Evolutionary conservation across 1,284 basidiomycete species (phyloP).

Genomic region (Thecaphora thlaspeos): DNA sequence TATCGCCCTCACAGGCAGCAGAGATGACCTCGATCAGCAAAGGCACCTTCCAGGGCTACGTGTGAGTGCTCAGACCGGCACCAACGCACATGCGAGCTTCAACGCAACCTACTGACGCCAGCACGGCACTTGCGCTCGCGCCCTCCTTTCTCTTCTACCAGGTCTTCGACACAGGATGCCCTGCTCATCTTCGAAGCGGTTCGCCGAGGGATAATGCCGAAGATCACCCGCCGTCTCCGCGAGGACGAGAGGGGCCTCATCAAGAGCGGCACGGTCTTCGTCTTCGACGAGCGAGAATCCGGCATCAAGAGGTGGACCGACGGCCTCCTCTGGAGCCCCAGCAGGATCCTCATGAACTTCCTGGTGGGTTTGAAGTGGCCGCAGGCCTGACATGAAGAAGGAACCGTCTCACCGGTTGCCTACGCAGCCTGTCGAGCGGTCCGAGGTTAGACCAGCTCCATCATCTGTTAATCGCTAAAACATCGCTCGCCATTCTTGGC

Average conservation of each 20-base stretch:
- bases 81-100: no score
- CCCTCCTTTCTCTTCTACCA: conserved; percentile 57
- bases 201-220: conserved; percentile 80
- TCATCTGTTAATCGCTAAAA: no score
- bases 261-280: conserved; percentile 88
- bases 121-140: not conserved
- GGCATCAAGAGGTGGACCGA: conserved; percentile 99
- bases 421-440: no score
- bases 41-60: conserved; percentile 15
- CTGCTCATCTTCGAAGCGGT: conserved; percentile 93
- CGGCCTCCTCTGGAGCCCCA: conserved; percentile 88
- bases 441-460: no score
- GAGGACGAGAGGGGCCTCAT: conserved; percentile 88
- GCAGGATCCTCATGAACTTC: conserved; percentile 88
- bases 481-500: no score
- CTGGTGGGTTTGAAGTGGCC: no score
- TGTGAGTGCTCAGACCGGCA: conserved; percentile 8
- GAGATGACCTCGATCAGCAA: not conserved
- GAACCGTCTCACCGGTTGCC: no score
- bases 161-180: conserved; percentile 91
- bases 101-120: no score
- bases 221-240: conserved; percentile 88
- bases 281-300: conserved; percentile 95
- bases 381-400: no score
- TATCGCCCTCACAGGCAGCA: no score